These are phyloP conservation scores for Catenaria anguillulae DNA, from an alignment of 371 early-diverging fungal species.

Conservation along the genomic window DNA sequence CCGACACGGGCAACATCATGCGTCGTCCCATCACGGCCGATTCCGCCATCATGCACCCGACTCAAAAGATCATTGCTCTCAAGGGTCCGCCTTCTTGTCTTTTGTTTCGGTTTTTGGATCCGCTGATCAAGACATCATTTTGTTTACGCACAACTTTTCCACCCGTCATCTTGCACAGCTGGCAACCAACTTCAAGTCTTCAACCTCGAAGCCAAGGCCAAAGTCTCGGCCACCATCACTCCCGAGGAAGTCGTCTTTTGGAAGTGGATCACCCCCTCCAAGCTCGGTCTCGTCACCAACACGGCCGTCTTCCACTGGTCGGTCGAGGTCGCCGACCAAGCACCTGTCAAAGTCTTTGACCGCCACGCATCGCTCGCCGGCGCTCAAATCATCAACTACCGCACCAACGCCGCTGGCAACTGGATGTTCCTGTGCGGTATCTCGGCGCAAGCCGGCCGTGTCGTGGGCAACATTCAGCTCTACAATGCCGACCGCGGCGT, in stretches of 20 bases:
- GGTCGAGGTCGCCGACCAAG: slow-evolving; percentile 53
- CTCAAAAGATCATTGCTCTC: slow-evolving; percentile 79
- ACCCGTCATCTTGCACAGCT: slow-evolving; percentile 30
- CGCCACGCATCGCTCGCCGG: slow-evolving; percentile 65
- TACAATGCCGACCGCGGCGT: slow-evolving; percentile 82
- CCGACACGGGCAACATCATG: slow-evolving; percentile 59
- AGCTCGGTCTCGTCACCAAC: slow-evolving; percentile 83
- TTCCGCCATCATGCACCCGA: slow-evolving; percentile 95
- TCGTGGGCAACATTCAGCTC: slow-evolving; percentile 91
- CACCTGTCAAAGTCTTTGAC: slow-evolving; percentile 83
- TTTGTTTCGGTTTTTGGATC: neutral
- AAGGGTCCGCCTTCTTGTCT: slow-evolving; percentile 45
- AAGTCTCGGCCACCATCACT: slow-evolving; percentile 84
- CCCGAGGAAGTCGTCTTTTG: slow-evolving; percentile 88
- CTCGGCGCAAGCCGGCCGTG: slow-evolving; percentile 67
- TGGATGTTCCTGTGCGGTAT: slow-evolving; percentile 93
- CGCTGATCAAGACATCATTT: neutral
- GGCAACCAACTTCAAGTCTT: slow-evolving; percentile 87
- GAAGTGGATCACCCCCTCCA: slow-evolving; percentile 82
- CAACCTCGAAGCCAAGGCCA: slow-evolving; percentile 84
- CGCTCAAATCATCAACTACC: slow-evolving; percentile 89
- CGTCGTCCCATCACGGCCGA: slow-evolving; percentile 93
- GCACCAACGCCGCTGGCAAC: slow-evolving; percentile 69
- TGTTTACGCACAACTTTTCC: neutral
- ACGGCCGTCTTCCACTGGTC: slow-evolving; percentile 90